Conservation (phyloP, 2,329 filamentous ascomycete species). For the Coniochaeta sp. region DNA sequence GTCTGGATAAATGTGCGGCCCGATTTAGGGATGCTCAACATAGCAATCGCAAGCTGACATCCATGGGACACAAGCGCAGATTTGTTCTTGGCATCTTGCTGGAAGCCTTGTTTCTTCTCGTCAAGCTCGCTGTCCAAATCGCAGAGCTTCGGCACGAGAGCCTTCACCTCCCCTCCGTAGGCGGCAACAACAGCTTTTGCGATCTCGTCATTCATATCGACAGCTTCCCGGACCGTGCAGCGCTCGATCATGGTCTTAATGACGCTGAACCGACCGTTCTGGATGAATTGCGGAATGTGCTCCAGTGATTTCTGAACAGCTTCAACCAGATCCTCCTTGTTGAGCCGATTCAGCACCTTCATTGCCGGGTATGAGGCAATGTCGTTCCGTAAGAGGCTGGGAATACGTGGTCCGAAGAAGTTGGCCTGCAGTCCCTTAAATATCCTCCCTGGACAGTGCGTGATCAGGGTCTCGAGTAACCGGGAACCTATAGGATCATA, state of each 20-base stretch:
- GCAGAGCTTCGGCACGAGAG: slow-evolving; percentile 43
- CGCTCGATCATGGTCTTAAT: slow-evolving; percentile 79
- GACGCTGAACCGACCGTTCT: slow-evolving; percentile 69
- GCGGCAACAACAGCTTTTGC: slow-evolving; percentile 40
- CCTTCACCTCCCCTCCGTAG: slow-evolving; percentile 38
- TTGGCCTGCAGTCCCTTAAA: slow-evolving; percentile 84
- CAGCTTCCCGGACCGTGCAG: slow-evolving; percentile 59
- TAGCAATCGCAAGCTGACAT: slow-evolving; percentile 70
- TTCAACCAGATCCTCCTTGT: slow-evolving; percentile 75
- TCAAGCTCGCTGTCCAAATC: slow-evolving; percentile 29
- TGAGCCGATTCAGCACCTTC: slow-evolving; percentile 72
- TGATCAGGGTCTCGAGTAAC: slow-evolving; percentile 79
- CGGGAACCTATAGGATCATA: slow-evolving; percentile 90
- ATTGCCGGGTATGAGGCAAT: slow-evolving; percentile 84
- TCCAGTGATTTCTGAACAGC: slow-evolving; percentile 67
- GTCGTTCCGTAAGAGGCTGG: slow-evolving; percentile 78
- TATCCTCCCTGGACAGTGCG: slow-evolving; percentile 72
- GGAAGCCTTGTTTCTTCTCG: slow-evolving; percentile 15
- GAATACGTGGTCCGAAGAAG: slow-evolving; percentile 73
- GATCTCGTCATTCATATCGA: slow-evolving; percentile 40
- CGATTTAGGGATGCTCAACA: slow-evolving; percentile 66
- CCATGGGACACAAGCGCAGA: slow-evolving; percentile 57
- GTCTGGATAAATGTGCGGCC: slow-evolving; percentile 66
- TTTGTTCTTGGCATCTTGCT: slow-evolving; percentile 47
- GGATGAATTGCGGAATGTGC: slow-evolving; percentile 64